A percentile compares a stretch with the other conserved stretches of the same genome.
Evolutionary conservation across 2,329 filamentous ascomycete genomes (phyloP).

Genomic region (Nannizziopsis arthrosporioides): DNA sequence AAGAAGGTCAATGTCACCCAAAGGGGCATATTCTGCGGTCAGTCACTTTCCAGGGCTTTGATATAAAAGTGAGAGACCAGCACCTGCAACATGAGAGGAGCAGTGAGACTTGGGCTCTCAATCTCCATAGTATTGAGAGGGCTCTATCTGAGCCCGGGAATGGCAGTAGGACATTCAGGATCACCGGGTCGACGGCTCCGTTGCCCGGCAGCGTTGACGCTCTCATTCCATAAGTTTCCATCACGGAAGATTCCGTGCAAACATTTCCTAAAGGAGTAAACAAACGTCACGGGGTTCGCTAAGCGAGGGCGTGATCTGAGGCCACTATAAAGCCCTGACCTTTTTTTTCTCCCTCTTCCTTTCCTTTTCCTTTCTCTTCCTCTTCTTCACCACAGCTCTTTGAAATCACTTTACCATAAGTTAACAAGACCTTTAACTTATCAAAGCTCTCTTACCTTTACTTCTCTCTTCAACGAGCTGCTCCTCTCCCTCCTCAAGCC

Average conservation of each 20-base stretch:
- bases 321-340: conserved; percentile 1
- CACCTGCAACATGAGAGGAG: too few relatives aligned
- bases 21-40: too few relatives aligned
- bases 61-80: too few relatives aligned
- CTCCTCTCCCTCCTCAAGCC: neutral
- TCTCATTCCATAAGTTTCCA: neutral
- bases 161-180: too few relatives aligned
- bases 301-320: conserved; percentile 6
- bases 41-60: too few relatives aligned
- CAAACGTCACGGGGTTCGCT: neutral
- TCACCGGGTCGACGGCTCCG: too few relatives aligned
- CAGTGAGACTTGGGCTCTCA: too few relatives aligned
- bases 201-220: neutral
- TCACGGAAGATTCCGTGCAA: neutral
- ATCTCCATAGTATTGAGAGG: too few relatives aligned
- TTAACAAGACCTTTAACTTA: neutral
- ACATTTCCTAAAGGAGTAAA: neutral
- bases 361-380: neutral
- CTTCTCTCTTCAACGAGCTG: neutral
- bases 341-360: neutral
- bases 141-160: too few relatives aligned
- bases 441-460: neutral
- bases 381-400: conserved; percentile 1
- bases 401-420: neutral
- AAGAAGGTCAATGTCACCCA: too few relatives aligned